Percentiles rank a stretch among this genome's conserved stretches.
These are phyloP conservation scores for Bremia lactucae DNA, from an alignment of 352 stramenopile species.

Conservation along the genomic window DNA sequence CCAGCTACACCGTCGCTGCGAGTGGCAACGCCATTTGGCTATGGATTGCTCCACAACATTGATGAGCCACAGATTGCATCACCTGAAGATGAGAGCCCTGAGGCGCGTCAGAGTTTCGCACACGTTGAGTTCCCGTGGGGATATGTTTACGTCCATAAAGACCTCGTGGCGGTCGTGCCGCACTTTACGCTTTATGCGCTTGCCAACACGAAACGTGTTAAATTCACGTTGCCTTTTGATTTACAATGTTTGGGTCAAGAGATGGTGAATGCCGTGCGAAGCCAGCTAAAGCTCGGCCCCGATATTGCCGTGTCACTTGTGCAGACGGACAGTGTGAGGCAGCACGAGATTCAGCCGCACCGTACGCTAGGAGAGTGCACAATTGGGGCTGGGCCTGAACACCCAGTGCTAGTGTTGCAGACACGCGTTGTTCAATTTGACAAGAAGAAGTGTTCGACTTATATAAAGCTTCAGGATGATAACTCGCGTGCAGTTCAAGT, in stretches of 20 bases:
- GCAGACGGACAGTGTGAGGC: conserved; percentile 63
- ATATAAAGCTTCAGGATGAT: conserved; percentile 42
- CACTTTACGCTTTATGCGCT: conserved; percentile 78
- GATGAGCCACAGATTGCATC: conserved; percentile 8
- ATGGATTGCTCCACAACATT: conserved; percentile 37
- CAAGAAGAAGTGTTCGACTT: conserved; percentile 45
- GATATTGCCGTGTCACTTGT: conserved; percentile 52
- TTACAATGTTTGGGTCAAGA: conserved; percentile 40
- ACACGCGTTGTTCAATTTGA: conserved; percentile 56
- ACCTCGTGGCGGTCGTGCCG: conserved; percentile 41
- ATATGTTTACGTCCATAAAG: conserved; percentile 49
- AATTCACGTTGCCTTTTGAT: conserved; percentile 55
- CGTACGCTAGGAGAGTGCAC: conserved; percentile 54
- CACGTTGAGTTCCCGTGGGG: conserved; percentile 70
- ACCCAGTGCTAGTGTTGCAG: conserved; percentile 68
- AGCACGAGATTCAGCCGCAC: conserved; percentile 53
- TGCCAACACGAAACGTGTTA: conserved; percentile 42
- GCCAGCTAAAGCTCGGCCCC: conserved; percentile 33
- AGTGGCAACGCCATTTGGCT: conserved; percentile 64
- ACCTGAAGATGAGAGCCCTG: conserved; percentile 3
- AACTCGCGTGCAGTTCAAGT: conserved; percentile 42
- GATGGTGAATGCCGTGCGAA: conserved; percentile 48
- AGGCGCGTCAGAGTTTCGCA: conserved; percentile 29
- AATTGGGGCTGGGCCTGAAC: conserved; percentile 41
- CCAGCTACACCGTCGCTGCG: conserved; percentile 15